Evolutionary conservation across 768 basidiomycete genomes (phyloP).

Genomic region (Collybiopsis luxurians): DNA sequence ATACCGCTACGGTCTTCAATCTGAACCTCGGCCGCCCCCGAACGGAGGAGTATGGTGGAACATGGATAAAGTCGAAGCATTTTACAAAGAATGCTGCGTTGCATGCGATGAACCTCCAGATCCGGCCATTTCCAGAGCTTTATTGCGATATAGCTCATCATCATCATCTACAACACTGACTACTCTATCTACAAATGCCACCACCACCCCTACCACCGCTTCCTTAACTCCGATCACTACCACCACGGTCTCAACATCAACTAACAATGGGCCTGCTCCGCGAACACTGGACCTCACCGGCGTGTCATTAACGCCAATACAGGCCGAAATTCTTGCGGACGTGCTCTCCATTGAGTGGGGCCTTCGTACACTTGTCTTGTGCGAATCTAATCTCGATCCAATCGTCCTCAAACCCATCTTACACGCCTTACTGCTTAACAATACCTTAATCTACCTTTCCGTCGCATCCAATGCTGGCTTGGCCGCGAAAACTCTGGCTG

Average conservation of each 20-base stretch:
- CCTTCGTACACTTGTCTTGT: slow-evolving; percentile 76
- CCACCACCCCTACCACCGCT: not conserved
- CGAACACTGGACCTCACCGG: slow-evolving; percentile 79
- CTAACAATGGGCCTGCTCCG: slow-evolving; percentile 52
- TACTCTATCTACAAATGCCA: not conserved
- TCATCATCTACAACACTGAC: not conserved
- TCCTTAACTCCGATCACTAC: not conserved
- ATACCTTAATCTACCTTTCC: slow-evolving; percentile 76
- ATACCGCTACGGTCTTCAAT: slow-evolving; percentile 4
- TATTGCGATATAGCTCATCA: not conserved
- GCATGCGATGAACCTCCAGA: slow-evolving; percentile 74
- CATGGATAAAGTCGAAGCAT: slow-evolving; percentile 76
- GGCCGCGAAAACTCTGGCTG: slow-evolving; percentile 56
- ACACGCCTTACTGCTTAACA: slow-evolving; percentile 85
- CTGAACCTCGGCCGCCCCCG: slow-evolving; percentile 17
- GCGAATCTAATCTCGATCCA: slow-evolving; percentile 87
- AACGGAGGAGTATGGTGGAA: slow-evolving; percentile 77
- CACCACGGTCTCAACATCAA: slow-evolving; percentile 28
- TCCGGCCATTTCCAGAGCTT: slow-evolving; percentile 31
- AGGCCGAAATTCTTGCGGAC: slow-evolving; percentile 83
- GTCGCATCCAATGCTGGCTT: slow-evolving; percentile 85
- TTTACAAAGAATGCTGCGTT: slow-evolving; percentile 83
- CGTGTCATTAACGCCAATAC: slow-evolving; percentile 64
- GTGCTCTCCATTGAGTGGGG: slow-evolving; percentile 94
- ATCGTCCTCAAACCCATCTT: slow-evolving; percentile 88